Evolutionary conservation across 208 protist species (phyloP).

Genomic region (Strigomonas culicis): DNA sequence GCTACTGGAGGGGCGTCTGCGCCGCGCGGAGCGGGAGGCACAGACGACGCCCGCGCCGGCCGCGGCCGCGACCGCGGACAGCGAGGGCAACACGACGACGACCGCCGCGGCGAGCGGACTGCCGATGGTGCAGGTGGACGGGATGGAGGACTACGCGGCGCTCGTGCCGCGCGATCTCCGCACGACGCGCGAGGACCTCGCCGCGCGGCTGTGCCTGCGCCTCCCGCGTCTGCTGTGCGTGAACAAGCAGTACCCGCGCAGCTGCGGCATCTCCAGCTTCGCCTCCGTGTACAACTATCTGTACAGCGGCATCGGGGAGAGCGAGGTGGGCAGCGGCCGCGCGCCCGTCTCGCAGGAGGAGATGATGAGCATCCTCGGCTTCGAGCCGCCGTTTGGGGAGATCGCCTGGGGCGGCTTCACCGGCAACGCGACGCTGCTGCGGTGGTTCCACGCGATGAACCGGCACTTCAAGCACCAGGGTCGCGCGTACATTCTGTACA

Average conservation of each 20-base stretch:
- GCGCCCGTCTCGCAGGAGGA: conserved; percentile 84
- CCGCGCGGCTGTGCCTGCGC: conserved; percentile 63
- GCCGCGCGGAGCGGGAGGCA: not conserved
- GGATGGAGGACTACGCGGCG: conserved; percentile 33
- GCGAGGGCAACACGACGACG: conserved; percentile 39
- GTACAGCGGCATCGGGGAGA: conserved; percentile 80
- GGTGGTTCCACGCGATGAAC: conserved; percentile 91
- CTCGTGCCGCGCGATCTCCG: conserved; percentile 64
- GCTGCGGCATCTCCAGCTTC: conserved; percentile 86
- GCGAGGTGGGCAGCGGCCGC: conserved; percentile 22
- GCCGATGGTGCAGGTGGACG: conserved; percentile 44
- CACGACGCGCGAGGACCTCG: conserved; percentile 61
- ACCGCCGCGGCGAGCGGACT: conserved; percentile 16
- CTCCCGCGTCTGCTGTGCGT: conserved; percentile 70
- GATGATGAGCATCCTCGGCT: conserved; percentile 86
- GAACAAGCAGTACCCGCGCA: conserved; percentile 89
- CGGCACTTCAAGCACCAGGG: conserved; percentile 58
- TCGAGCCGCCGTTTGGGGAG: conserved; percentile 83
- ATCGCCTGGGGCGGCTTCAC: conserved; percentile 91
- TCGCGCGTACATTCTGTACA: conserved; percentile 79
- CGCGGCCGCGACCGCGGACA: conserved; percentile 15
- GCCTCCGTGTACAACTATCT: conserved; percentile 91
- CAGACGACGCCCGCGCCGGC: not conserved
- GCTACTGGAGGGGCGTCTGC: not conserved
- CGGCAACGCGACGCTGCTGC: conserved; percentile 87